Evolutionary conservation across 2,329 filamentous ascomycete species (phyloP).

Genomic region (Xylaria digitata): DNA sequence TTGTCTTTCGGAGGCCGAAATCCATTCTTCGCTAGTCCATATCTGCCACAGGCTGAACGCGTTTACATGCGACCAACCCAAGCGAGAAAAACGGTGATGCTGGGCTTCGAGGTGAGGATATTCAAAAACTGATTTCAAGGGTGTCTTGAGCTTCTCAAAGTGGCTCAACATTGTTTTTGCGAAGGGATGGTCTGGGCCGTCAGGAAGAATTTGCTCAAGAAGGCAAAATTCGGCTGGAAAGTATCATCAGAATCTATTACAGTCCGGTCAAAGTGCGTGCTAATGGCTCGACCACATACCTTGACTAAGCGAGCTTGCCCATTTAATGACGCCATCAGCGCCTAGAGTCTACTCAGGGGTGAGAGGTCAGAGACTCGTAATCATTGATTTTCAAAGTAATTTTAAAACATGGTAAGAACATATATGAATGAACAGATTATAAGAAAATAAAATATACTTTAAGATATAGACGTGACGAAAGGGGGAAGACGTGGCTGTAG

Average conservation of each 20-base stretch:
- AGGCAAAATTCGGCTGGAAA: conserved; percentile 80
- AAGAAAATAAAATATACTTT: neutral
- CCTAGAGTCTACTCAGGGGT: conserved; percentile 58
- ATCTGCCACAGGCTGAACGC: conserved; percentile 82
- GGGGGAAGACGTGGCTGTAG: neutral
- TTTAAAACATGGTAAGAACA: neutral
- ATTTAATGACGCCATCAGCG: conserved; percentile 79
- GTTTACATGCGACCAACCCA: conserved; percentile 74
- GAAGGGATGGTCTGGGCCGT: conserved; percentile 83
- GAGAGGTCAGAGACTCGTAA: neutral
- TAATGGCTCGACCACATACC: conserved; percentile 57
- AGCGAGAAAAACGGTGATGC: conserved; percentile 70
- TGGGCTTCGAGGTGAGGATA: conserved; percentile 78
- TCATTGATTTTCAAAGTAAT: no score
- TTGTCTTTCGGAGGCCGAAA: conserved; percentile 68
- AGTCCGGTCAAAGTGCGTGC: neutral
- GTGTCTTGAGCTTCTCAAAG: conserved; percentile 83
- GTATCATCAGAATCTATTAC: conserved; percentile 30
- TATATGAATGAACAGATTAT: neutral
- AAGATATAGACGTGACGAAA: neutral
- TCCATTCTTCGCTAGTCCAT: conserved; percentile 77
- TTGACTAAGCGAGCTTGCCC: conserved; percentile 77
- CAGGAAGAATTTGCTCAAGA: conserved; percentile 86
- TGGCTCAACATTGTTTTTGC: conserved; percentile 86
- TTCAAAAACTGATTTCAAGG: conserved; percentile 76